Evolutionary conservation across 352 stramenopile genomes (phyloP).

Genomic region (Globisporangium recalcitrans): DNA sequence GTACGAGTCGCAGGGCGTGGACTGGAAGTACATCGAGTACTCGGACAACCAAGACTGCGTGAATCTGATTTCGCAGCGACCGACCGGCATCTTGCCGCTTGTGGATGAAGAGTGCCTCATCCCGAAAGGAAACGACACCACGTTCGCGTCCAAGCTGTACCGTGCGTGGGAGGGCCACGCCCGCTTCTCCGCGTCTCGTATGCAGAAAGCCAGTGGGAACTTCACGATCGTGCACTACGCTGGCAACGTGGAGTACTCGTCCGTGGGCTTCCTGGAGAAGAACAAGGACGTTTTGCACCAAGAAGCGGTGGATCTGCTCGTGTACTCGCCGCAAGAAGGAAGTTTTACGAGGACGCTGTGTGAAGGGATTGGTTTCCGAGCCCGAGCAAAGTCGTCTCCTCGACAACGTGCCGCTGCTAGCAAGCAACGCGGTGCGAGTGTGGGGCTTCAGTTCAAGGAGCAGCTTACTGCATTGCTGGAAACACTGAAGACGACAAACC

Average conservation of each 20-base stretch:
- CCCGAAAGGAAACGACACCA: constrained; percentile 77
- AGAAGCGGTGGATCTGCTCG: constrained; percentile 75
- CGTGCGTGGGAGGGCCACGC: constrained; percentile 51
- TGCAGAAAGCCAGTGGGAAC: constrained; percentile 60
- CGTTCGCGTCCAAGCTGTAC: constrained; percentile 81
- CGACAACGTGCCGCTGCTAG: constrained; percentile 47
- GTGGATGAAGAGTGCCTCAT: constrained; percentile 89
- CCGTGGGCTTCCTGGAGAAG: constrained; percentile 75
- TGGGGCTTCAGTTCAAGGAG: constrained; percentile 86
- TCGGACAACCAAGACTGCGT: constrained; percentile 87
- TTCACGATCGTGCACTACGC: constrained; percentile 85
- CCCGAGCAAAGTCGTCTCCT: constrained; percentile 47
- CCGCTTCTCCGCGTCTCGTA: constrained; percentile 67
- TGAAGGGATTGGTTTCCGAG: constrained; percentile 51
- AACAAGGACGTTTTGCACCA: constrained; percentile 85
- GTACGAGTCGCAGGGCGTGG: constrained; percentile 78
- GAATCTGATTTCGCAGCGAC: constrained; percentile 87
- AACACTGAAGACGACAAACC: constrained; percentile 61
- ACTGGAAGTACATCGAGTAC: constrained; percentile 84
- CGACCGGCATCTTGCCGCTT: constrained; percentile 72
- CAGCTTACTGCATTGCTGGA: constrained; percentile 72
- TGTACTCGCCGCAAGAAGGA: constrained; percentile 59
- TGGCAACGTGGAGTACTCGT: constrained; percentile 75
- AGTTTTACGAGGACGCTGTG: constrained; percentile 73
- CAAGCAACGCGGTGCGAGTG: constrained; percentile 70